Conservation (phyloP, 208 protist species). For the Porcisia deanei region DNA sequence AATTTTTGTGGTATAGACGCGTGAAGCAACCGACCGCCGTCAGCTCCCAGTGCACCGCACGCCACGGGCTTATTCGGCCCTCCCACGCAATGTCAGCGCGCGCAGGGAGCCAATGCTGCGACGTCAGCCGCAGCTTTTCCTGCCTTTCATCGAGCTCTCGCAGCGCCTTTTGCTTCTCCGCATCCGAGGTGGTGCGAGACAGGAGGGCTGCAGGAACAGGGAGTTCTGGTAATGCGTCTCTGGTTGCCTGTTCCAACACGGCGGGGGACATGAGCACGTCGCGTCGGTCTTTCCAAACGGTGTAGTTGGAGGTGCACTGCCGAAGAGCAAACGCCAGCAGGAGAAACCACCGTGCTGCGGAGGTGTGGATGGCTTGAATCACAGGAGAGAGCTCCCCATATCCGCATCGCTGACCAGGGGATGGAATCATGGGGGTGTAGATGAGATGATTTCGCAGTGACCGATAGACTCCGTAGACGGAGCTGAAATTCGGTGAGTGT, state of each 20-base stretch:
- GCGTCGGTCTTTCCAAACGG: conserved; percentile 74
- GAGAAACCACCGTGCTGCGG: conserved; percentile 66
- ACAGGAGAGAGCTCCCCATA: neutral
- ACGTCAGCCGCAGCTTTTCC: conserved; percentile 13
- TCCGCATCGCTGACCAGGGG: neutral
- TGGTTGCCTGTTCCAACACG: conserved; percentile 31
- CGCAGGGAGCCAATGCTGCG: conserved; percentile 32
- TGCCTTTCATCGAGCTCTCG: neutral
- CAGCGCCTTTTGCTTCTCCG: conserved; percentile 6
- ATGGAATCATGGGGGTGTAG: neutral
- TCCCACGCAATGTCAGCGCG: conserved; percentile 15
- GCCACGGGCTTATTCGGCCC: conserved; percentile 41
- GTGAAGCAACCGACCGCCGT: conserved; percentile 38
- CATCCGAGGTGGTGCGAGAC: neutral
- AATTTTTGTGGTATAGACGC: conserved; percentile 70
- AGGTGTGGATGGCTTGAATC: conserved; percentile 20
- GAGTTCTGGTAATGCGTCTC: conserved; percentile 24
- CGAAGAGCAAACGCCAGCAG: conserved; percentile 59
- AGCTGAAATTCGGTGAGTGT: conserved; percentile 49
- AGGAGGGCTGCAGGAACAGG: neutral
- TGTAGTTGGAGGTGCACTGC: conserved; percentile 66
- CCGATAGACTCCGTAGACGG: conserved; percentile 64
- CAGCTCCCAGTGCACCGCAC: conserved; percentile 79
- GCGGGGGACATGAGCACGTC: conserved; percentile 47
- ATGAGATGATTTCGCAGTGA: conserved; percentile 29